Evolutionary conservation across 2,329 filamentous ascomycete species (phyloP), one percentile per base, ranked within the genome.

Genomic region (Pseudofabraea citricarpa): DNA sequence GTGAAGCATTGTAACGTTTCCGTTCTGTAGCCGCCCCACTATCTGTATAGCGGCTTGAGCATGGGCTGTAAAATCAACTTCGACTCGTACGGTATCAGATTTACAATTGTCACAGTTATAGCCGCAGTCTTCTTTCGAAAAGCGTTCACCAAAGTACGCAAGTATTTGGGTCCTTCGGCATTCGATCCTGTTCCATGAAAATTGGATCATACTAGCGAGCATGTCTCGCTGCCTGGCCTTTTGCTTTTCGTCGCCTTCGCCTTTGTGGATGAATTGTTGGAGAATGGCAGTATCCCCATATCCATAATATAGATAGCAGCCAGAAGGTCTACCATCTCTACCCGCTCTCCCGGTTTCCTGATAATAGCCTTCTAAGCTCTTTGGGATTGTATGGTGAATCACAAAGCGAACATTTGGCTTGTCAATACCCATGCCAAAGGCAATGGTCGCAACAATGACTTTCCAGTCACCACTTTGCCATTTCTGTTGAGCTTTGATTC

Each of bases 381-480:
- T 97, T 1, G 93, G 93, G 5, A 98, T 74, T 33, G 83, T 87
- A 57, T 95, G 85, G 60, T 98, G 94, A 31, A 98, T 88, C 24
- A 98, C 93, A 61, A 95, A 98, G 21, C 93, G 86, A 37, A 98
- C 93, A 61, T 98, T 86, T 1, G 90, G 80, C 64, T 98, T 98
- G 70, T 98, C 93, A 52, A 98, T 98, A n/a, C 93, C 93, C 93
- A 98, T 98, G 6, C 93, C 93, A 61, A 98, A 98, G 19, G 93
- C 93, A 63, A 98, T 97, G 0, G 93, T 98, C 16, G 93, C 94
- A 39, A 98, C 93, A 33, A 98, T 94, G 24, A 98, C 87, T 54
- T 95, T 86, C 56, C 84, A 78, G 40, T 72, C 68, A 5, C 90
- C 89, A 33, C 68, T 70, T 63, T 98, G 93, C 93, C 93, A 98